Conservation (phyloP, 805 yeast genomes). For the Pichia phayaonensis region DNA sequence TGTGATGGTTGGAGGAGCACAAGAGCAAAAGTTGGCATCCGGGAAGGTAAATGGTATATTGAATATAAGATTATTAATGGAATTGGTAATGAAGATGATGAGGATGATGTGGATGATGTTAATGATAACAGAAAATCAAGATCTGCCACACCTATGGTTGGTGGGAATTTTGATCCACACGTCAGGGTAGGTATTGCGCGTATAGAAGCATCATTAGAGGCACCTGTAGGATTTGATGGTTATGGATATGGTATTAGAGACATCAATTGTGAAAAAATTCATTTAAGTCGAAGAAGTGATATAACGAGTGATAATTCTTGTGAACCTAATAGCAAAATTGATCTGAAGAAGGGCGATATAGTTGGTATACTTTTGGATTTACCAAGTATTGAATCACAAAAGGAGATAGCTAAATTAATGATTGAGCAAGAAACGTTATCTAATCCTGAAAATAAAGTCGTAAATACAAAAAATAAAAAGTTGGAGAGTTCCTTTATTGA, state of each 20-base stretch:
- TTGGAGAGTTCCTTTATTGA: constrained; percentile 4
- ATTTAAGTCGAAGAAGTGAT: constrained; percentile 58
- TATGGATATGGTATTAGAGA: constrained; percentile 91
- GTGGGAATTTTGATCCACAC: constrained; percentile 22
- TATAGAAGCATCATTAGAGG: constrained; percentile 82
- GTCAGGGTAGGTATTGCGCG: constrained; percentile 80
- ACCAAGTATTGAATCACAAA: constrained; percentile 47
- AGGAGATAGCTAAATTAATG: constrained; percentile 32
- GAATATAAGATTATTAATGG: constrained; percentile 52
- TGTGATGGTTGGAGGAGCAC: constrained; percentile 69
- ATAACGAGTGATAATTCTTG: constrained; percentile 22
- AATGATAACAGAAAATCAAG: background rate
- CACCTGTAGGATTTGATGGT: constrained; percentile 93
- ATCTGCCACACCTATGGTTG: constrained; percentile 2
- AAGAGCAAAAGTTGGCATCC: constrained; percentile 63
- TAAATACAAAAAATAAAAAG: constrained; percentile 1
- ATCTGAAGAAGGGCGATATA: constrained; percentile 66
- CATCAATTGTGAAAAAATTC: constrained; percentile 64
- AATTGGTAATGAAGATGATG: constrained; percentile 10
- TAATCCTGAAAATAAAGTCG: constrained; percentile 12
- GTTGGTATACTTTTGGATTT: constrained; percentile 70
- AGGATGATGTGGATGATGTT: constrained; percentile 14
- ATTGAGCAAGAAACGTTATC: constrained; percentile 23
- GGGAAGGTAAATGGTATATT: constrained; percentile 75
- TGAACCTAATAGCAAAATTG: background rate